Evolutionary conservation across 148 eudicot species (phyloP).

Genomic region (Silene conica): DNA sequence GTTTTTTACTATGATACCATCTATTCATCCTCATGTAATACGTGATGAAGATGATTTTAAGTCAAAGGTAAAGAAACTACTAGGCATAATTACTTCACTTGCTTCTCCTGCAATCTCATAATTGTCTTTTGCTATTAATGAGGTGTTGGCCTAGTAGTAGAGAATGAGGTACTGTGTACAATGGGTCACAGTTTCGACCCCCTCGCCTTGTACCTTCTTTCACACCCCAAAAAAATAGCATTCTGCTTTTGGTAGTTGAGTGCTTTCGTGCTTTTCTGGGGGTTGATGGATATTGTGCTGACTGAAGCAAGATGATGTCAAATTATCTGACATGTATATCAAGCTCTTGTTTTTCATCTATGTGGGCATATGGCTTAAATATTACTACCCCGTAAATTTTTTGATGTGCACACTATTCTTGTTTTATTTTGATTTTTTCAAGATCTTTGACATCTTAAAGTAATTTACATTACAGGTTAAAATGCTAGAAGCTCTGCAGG

Average conservation of each 20-base stretch:
- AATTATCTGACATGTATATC: too few species aligned
- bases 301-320: too few species aligned
- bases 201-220: too few species aligned
- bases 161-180: too few species aligned
- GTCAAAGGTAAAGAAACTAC: slow-evolving; percentile 56
- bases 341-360: too few species aligned
- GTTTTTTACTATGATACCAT: slow-evolving; percentile 94
- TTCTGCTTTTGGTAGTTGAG: neutral
- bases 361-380: neutral
- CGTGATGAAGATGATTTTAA: slow-evolving; percentile 91
- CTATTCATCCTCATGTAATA: slow-evolving; percentile 92
- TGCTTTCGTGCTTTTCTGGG: neutral
- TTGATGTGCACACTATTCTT: neutral
- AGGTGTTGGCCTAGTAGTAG: too few species aligned
- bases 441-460: neutral
- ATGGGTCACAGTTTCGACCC: too few species aligned
- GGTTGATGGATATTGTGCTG: neutral
- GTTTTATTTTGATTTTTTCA: neutral
- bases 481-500: slow-evolving; percentile 99
- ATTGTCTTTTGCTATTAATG: too few species aligned
- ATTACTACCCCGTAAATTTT: neutral
- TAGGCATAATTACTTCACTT: neutral
- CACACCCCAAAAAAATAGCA: too few species aligned
- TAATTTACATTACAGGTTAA: slow-evolving; percentile 52
- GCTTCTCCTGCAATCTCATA: too few species aligned